These are phyloP conservation scores for Kluyveromyces wickerhamii DNA, from an alignment of 805 yeast species.

Conservation along the genomic window DNA sequence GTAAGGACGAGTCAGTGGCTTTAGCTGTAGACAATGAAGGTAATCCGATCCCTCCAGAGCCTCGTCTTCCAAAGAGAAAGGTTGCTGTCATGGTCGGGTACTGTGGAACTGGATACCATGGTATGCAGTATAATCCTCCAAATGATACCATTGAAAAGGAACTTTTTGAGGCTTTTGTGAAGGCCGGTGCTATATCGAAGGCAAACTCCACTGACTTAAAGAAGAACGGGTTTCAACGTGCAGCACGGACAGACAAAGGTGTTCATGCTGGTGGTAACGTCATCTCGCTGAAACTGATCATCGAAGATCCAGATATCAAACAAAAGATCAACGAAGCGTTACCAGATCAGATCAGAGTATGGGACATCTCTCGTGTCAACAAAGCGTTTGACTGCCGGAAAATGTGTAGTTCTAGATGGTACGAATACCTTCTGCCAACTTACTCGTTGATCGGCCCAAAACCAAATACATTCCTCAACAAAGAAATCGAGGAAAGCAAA, in stretches of 20 bases:
- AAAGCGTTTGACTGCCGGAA: slow-evolving; percentile 91
- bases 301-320: slow-evolving; percentile 65
- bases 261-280: slow-evolving; percentile 97
- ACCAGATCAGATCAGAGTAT: slow-evolving; percentile 82
- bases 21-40: slow-evolving; percentile 50
- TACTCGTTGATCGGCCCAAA: slow-evolving; percentile 88
- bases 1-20: slow-evolving; percentile 15
- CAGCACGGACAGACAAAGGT: slow-evolving; percentile 89
- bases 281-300: slow-evolving; percentile 71
- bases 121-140: slow-evolving; percentile 91
- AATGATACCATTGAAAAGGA: slow-evolving; percentile 87
- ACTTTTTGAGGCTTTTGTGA: slow-evolving; percentile 69
- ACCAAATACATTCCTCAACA: slow-evolving; percentile 59
- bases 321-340: slow-evolving; percentile 63
- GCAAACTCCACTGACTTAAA: slow-evolving; percentile 85
- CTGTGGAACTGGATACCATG: slow-evolving; percentile 95
- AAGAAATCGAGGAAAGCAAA: slow-evolving; percentile 47
- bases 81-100: slow-evolving; percentile 89
- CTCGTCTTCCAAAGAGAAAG: slow-evolving; percentile 74
- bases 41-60: slow-evolving; percentile 47
- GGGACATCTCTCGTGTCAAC: slow-evolving; percentile 89
- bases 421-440: slow-evolving; percentile 90
- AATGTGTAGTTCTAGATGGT: slow-evolving; percentile 91
- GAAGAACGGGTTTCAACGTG: slow-evolving; percentile 79
- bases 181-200: slow-evolving; percentile 81